Conservation (phyloP, 2,329 filamentous ascomycete genomes). For the Monilinia aucupariae region DNA sequence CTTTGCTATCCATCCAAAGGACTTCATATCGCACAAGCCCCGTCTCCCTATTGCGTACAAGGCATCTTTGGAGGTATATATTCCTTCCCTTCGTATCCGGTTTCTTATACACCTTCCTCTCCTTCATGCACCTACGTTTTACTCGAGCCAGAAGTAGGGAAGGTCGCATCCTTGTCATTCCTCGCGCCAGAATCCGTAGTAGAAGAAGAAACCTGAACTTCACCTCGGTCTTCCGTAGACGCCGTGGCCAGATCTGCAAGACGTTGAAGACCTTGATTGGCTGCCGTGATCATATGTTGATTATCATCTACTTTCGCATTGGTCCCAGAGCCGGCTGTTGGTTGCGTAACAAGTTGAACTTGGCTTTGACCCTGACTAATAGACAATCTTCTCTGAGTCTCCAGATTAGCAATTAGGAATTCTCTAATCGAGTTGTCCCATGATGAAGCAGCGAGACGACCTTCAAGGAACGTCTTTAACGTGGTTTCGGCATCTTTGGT, state of each 20-base stretch:
- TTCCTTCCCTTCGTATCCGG: too few species aligned
- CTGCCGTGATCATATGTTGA: conserved; percentile 26
- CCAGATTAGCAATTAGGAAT: conserved; percentile 26
- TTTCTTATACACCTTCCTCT: background rate
- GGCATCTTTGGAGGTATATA: background rate
- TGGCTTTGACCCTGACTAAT: background rate
- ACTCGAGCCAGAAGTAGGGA: background rate
- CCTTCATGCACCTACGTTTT: background rate
- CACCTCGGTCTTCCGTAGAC: conserved; percentile 9
- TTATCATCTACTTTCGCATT: conserved; percentile 17
- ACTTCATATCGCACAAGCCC: background rate
- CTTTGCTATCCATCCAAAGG: background rate
- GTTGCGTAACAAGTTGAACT: background rate
- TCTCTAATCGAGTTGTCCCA: conserved; percentile 55
- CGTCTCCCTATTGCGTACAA: background rate
- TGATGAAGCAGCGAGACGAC: conserved; percentile 43
- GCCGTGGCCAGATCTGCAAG: conserved; percentile 48
- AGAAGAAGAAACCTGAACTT: background rate
- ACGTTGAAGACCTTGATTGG: conserved; percentile 45
- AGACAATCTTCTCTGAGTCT: background rate
- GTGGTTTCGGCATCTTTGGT: conserved; percentile 52
- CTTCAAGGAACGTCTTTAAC: conserved; percentile 52
- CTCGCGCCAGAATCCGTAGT: background rate
- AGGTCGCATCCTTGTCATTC: background rate
- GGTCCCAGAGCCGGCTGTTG: background rate